Base-by-base conservation (phyloP, 305 asterid species). In the Plantago lanceolata region DNA sequence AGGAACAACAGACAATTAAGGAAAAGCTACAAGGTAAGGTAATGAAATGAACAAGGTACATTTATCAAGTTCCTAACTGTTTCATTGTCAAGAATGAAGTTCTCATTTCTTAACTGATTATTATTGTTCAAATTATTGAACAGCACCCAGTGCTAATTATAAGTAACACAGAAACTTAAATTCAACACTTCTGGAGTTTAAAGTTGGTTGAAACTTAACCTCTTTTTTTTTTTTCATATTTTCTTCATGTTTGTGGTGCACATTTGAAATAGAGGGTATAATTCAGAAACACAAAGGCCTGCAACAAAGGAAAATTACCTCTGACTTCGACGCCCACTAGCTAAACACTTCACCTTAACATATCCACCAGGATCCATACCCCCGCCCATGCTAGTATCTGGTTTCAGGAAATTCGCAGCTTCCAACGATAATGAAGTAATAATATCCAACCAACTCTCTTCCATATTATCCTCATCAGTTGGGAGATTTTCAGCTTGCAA, bases 311-410 rank as follows among this genome's bases (percentile, higher is more conserved):
- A 43, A 75, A 64, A 13, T 71, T 77, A 88, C 95, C 95, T 88
- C 72, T 84, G 83, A 72, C 66, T 75, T 65, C 81, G 90, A 63
- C 55, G 79, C 59, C 96, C 96, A 79, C 85, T 76, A 57, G 95
- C 90, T 61, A 88, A 57, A 75, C 95, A 88, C 79, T 88, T 88
- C 65, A 88, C 85, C 75, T 86, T 88, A 63, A 88, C 96, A 79
- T 88, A 88, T 68, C 88, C 88, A 63, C 92, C 91, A 70, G 96
- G 96, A 77, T 88, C 96, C 95, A 86, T 88, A 69, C 86, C 87
- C 62, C 96, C 95, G 49, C 80, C 78, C 73, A 56, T 76, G 76
- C 96, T 88, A 65, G 82, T 86, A 72, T 88, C 95, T 61, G 96
- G 96, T 71, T 84, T 88, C 56, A 88, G 73, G 60, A 86, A 80